Evolutionary conservation across 1,139 yeast species (phyloP), one percentile per base, ranked within the genome.

Genomic region (Hemisphaericaspora xylanilytica): DNA sequence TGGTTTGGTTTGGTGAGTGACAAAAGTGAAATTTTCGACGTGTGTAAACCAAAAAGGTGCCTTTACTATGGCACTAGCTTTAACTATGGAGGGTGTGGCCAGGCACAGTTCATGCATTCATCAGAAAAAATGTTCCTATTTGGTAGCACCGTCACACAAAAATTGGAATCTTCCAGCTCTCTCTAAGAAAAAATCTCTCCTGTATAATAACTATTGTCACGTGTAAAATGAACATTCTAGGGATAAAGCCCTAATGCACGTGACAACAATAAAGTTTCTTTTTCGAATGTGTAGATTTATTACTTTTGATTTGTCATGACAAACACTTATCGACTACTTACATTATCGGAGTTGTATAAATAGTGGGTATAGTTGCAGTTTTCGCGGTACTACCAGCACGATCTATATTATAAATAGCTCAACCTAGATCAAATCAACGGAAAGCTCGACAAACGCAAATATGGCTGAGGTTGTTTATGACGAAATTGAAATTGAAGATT

Each of bases 401-500:
- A n/a, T n/a, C n/a, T n/a, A n/a, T n/a, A n/a, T n/a, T n/a, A n/a
- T n/a, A n/a, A n/a, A n/a, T n/a, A n/a, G n/a, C n/a, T n/a, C n/a
- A n/a, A n/a, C n/a, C n/a, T n/a, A n/a, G n/a, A n/a, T n/a, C n/a
- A n/a, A n/a, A n/a, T n/a, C n/a, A n/a, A n/a, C 7, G n/a, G n/a
- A 16, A 16, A 16, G 7, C 25, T 16, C n/a, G 7, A 12, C 20
- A 18, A 11, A 13, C 11, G 13, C 13, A 27, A 26, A 15, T 12
- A 18, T 15, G 11, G 70, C 71, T 73, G 78, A 71, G 73, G 69
- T 84, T 14, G 77, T 86, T 26, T 92, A 92, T 63, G 98, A 92
- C 60, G 95, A 92, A 59, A 82, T 92, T 44, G 98, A 92, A 69
- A 92, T 94, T 40, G 98, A 92, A 63, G 99, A 92, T 60, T 89